These are phyloP conservation scores for Metschnikowia hibisci DNA, from an alignment of 805 yeast species.

Conservation along the genomic window DNA sequence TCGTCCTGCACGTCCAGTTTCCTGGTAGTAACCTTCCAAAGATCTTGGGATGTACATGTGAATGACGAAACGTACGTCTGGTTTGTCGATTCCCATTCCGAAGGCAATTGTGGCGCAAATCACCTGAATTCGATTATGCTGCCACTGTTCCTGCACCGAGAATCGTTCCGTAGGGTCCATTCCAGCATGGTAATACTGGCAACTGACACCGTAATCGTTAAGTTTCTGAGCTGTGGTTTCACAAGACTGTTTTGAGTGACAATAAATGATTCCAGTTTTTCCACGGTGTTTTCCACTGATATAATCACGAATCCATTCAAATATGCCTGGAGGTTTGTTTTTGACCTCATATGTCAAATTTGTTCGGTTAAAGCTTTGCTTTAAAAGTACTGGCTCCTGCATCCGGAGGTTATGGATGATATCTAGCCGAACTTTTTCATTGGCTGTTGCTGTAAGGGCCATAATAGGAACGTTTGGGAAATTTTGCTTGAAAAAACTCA, in stretches of 20 bases:
- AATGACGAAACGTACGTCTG: conserved; percentile 88
- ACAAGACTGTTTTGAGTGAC: conserved; percentile 86
- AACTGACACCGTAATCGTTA: conserved; percentile 54
- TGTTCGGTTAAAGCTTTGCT: conserved; percentile 89
- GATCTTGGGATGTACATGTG: conserved; percentile 87
- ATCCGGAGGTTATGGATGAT: conserved; percentile 74
- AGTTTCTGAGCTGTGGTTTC: conserved; percentile 72
- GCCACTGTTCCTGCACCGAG: conserved; percentile 79
- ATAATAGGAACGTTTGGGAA: conserved; percentile 84
- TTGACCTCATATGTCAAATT: conserved; percentile 77
- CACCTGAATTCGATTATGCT: conserved; percentile 60
- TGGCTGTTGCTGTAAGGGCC: conserved; percentile 98
- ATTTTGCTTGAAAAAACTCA: conserved; percentile 64
- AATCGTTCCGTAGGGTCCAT: conserved; percentile 74
- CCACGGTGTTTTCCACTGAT: conserved; percentile 49
- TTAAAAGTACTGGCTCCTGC: conserved; percentile 57
- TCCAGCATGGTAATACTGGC: conserved; percentile 92
- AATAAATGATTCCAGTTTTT: conserved; percentile 85
- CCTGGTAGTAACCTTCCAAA: conserved; percentile 95
- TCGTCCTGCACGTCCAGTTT: conserved; percentile 97
- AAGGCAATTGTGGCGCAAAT: conserved; percentile 98
- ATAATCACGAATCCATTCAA: conserved; percentile 57
- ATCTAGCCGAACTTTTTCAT: conserved; percentile 82
- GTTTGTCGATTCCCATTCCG: conserved; percentile 98
- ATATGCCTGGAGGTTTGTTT: conserved; percentile 54